Evolutionary conservation across 2,329 filamentous ascomycete genomes (phyloP), one percentile per base, ranked within the genome.

Genomic region (Ceratocystis lukuohia): DNA sequence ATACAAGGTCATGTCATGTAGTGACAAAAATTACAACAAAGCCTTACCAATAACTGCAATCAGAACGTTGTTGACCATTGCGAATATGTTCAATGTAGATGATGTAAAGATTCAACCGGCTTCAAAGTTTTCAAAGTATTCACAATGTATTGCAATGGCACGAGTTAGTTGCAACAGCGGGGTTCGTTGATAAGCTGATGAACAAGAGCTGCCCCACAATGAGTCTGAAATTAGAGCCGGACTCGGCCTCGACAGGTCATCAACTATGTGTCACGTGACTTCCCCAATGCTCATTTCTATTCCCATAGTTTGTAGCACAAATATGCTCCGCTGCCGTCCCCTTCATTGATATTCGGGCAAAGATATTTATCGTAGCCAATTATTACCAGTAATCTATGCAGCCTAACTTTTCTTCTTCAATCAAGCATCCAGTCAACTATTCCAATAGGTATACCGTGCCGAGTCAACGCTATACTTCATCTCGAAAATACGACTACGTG

Each of bases 11-110:
- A 59, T 30, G 53, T 30, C 25, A 57, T n/a, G 17, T n/a, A 17
- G 33, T 20, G 41, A 10, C 45, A 44, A 63, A 66, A 25, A 22
- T 30, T 44, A 15, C 37, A 28, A 20, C 12, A 20, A 41, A 10
- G 56, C 69, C 70, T 59, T 76, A 80, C 79, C 79, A 69, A 83
- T 82, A 45, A 83, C 75, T 71, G 80, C 81, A 73, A 83, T 79
- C 65, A 76, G 77, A 50, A 83, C 77, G 68, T 80, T 78, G 68
- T 78, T 80, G 10, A 12, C 65, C 66, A 68, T 68, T 68, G 20
- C 66, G 59, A 63, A 53, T 67, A 57, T 4, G 8, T 50, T 41
- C 25, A 20, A 48, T 28, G 17, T 8, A 46, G 30, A 8, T 15
- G 46, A 15, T 22, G 1, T 48, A 12, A 5, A 30, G 25, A 62